Percentiles rank a stretch among this genome's conserved stretches.
phyloP scores from a whole-genome alignment of 257 asterid species.

The Cinchona pubescens region DNA sequence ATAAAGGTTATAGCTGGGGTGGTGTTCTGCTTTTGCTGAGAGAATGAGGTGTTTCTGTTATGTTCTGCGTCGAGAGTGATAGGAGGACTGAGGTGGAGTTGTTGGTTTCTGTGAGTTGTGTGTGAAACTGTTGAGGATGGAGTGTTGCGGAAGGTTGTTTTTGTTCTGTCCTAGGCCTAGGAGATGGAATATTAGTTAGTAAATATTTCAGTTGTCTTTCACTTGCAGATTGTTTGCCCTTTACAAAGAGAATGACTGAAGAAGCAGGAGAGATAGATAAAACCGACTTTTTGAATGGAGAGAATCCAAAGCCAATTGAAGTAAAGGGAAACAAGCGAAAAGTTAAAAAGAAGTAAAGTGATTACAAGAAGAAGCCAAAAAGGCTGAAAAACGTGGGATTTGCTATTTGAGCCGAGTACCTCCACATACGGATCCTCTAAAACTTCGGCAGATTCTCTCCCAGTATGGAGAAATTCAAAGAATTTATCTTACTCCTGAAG shows the following conservation, averaged over 20 bases:
- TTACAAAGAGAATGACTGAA: constrained; percentile 36
- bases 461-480: constrained; percentile 73
- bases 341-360: constrained; percentile 46
- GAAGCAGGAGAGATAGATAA: constrained; percentile 37
- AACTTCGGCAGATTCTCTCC: constrained; percentile 69
- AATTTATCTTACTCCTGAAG: constrained; percentile 79
- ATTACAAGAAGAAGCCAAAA: constrained; percentile 44
- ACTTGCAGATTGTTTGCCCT: background rate
- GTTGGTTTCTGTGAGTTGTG: too few relatives aligned
- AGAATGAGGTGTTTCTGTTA: too few relatives aligned
- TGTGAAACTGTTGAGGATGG: too few relatives aligned
- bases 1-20: too few relatives aligned
- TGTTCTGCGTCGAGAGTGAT: too few relatives aligned
- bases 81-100: too few relatives aligned
- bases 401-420: constrained; percentile 85
- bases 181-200: too few relatives aligned
- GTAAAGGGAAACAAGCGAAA: constrained; percentile 29
- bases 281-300: constrained; percentile 20
- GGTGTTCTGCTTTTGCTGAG: too few relatives aligned
- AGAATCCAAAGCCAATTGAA: constrained; percentile 24
- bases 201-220: background rate
- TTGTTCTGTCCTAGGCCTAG: too few relatives aligned
- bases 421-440: constrained; percentile 80
- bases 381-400: constrained; percentile 64
- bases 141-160: too few relatives aligned